phyloP scores from a whole-genome alignment of 805 yeast genomes.

The Candida coleopterorum region DNA sequence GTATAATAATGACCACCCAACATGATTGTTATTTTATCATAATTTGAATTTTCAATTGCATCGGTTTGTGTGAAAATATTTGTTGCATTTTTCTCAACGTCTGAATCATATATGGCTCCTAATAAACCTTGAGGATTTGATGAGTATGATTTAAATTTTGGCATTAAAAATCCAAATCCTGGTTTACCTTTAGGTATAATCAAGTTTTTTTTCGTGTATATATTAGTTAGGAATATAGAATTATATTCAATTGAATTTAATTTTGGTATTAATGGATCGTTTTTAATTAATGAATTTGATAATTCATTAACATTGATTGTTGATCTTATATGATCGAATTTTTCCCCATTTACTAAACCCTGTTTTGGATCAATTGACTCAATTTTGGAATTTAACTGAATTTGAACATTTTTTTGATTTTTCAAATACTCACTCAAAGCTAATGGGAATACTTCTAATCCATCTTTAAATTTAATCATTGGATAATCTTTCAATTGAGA shows the following conservation, averaged over 20 bases:
- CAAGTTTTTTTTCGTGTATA: slow-evolving; percentile 42
- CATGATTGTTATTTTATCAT: slow-evolving; percentile 78
- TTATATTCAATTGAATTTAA: slow-evolving; percentile 32
- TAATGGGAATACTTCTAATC: slow-evolving; percentile 51
- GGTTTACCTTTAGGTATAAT: slow-evolving; percentile 33
- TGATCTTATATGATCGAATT: slow-evolving; percentile 55
- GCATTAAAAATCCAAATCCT: slow-evolving; percentile 90
- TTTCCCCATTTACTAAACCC: slow-evolving; percentile 13
- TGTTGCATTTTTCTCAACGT: slow-evolving; percentile 54
- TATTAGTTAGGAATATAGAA: slow-evolving; percentile 61
- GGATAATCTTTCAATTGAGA: slow-evolving; percentile 49
- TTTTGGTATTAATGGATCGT: slow-evolving; percentile 14
- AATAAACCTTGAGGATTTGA: slow-evolving; percentile 46
- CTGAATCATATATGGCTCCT: slow-evolving; percentile 91
- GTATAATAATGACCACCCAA: slow-evolving; percentile 70
- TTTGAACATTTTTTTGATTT: slow-evolving; percentile 34
- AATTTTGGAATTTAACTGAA: slow-evolving; percentile 28
- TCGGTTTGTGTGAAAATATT: slow-evolving; percentile 9
- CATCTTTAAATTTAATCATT: slow-evolving; percentile 53
- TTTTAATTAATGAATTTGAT: slow-evolving; percentile 22
- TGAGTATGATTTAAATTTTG: slow-evolving; percentile 44
- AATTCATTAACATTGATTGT: slow-evolving; percentile 48
- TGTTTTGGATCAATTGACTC: slow-evolving; percentile 15
- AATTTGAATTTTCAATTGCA: background rate
- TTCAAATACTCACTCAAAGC: slow-evolving; percentile 36